Conservation (phyloP, 2,329 filamentous ascomycete species). For the Aspergillus neoniger region DNA sequence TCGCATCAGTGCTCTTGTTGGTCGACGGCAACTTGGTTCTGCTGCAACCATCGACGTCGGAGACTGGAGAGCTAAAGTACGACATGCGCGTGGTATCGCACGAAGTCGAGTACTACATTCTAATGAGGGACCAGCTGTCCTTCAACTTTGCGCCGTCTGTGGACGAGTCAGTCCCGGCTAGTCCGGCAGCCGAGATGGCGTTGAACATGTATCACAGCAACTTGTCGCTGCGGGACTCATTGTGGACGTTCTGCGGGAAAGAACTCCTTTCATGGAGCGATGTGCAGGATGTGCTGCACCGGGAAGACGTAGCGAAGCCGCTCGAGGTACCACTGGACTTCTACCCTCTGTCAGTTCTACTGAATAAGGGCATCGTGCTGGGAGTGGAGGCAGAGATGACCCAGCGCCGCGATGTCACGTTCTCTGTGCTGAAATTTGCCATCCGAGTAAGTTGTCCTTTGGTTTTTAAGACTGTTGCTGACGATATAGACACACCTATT, state of each 20-base stretch:
- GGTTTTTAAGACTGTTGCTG: neutral
- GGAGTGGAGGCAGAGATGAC: slow-evolving; percentile 90
- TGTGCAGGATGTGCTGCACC: slow-evolving; percentile 77
- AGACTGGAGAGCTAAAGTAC: slow-evolving; percentile 85
- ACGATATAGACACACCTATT: slow-evolving; percentile 78
- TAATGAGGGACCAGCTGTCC: slow-evolving; percentile 79
- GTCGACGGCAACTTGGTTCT: slow-evolving; percentile 96
- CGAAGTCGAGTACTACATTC: slow-evolving; percentile 91
- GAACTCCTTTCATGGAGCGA: slow-evolving; percentile 88
- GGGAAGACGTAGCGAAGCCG: slow-evolving; percentile 71
- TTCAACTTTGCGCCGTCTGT: slow-evolving; percentile 50
- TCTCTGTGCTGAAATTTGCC: slow-evolving; percentile 84
- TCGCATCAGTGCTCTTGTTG: slow-evolving; percentile 91
- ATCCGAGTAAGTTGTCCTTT: slow-evolving; percentile 68
- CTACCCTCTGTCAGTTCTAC: slow-evolving; percentile 82
- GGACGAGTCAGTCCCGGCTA: slow-evolving; percentile 52
- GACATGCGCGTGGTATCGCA: slow-evolving; percentile 97
- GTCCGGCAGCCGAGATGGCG: slow-evolving; percentile 50
- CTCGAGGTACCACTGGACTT: slow-evolving; percentile 88
- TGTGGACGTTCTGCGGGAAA: slow-evolving; percentile 92
- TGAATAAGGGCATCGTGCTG: slow-evolving; percentile 87
- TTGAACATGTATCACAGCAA: slow-evolving; percentile 49
- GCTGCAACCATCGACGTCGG: slow-evolving; percentile 80
- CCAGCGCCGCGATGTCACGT: slow-evolving; percentile 88
- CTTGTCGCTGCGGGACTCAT: slow-evolving; percentile 73